Evolutionary conservation across 2,329 filamentous ascomycete species (phyloP).

Genomic region (Lizonia empirigonia): DNA sequence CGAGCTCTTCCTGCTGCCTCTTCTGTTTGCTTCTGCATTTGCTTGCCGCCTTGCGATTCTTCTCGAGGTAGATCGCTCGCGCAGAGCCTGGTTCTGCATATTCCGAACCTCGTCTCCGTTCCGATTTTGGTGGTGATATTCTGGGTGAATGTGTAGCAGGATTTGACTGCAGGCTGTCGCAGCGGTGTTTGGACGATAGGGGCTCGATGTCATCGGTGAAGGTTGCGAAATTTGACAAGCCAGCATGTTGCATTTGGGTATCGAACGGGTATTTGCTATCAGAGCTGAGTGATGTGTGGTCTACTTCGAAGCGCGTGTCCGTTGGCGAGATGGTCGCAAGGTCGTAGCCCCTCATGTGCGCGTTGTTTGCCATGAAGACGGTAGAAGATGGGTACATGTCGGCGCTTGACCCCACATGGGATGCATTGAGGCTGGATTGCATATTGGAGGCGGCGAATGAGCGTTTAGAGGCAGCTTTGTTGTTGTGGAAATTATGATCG

Average conservation of each 20-base stretch:
- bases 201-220: background rate
- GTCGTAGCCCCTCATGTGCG: background rate
- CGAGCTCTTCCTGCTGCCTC: conserved; percentile 57
- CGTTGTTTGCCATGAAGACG: conserved; percentile 11
- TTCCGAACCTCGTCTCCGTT: conserved; percentile 25
- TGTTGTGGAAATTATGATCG: background rate
- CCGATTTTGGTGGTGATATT: background rate
- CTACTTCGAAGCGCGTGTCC: conserved; percentile 15
- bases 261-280: conserved; percentile 3
- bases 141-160: conserved; percentile 2
- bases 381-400: background rate
- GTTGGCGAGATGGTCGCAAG: conserved; percentile 13
- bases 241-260: background rate
- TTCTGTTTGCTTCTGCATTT: conserved; percentile 74
- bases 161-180: conserved; percentile 11
- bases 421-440: background rate
- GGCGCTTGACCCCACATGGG: background rate
- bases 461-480: background rate
- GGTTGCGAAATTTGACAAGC: background rate
- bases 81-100: conserved; percentile 34
- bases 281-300: background rate
- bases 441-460: background rate
- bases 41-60: conserved; percentile 72
- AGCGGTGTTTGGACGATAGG: background rate
- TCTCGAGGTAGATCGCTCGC: conserved; percentile 58